Percentiles rank a stretch among this genome's conserved stretches.
These are phyloP conservation scores for Fennellomyces sp. DNA, from an alignment of 371 early-diverging fungal species.

Conservation along the genomic window DNA sequence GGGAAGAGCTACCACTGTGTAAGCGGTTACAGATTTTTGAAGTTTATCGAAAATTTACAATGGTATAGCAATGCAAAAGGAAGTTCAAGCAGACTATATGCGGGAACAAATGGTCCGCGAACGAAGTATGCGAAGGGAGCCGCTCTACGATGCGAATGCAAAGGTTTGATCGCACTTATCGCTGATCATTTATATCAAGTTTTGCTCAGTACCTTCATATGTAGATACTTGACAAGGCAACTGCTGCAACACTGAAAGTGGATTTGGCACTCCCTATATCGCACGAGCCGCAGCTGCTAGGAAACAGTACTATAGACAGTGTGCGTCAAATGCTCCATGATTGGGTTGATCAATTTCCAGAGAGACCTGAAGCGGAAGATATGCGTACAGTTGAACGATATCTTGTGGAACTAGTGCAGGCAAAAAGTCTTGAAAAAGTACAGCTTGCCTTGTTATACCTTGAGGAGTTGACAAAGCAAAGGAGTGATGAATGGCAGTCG, in stretches of 20 bases:
- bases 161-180: too few species aligned
- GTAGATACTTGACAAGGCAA: background rate
- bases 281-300: slow-evolving; percentile 30
- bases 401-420: slow-evolving; percentile 27
- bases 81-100: slow-evolving; percentile 16
- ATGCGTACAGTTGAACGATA: slow-evolving; percentile 25
- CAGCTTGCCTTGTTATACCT: slow-evolving; percentile 33
- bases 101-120: slow-evolving; percentile 8
- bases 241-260: background rate
- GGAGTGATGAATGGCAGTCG: background rate
- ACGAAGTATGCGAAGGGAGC: slow-evolving; percentile 10
- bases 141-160: slow-evolving; percentile 11
- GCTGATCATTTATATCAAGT: too few species aligned
- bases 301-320: slow-evolving; percentile 22
- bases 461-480: slow-evolving; percentile 8
- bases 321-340: slow-evolving; percentile 26
- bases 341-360: slow-evolving; percentile 29
- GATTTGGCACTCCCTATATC: background rate
- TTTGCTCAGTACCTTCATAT: background rate
- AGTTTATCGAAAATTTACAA: background rate
- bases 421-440: slow-evolving; percentile 34
- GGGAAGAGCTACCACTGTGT: slow-evolving; percentile 35
- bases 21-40: slow-evolving; percentile 1
- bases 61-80: slow-evolving; percentile 19
- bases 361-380: slow-evolving; percentile 42